Conservation (phyloP, 345 rosid species). For the Cardiospermum halicacabum region DNA sequence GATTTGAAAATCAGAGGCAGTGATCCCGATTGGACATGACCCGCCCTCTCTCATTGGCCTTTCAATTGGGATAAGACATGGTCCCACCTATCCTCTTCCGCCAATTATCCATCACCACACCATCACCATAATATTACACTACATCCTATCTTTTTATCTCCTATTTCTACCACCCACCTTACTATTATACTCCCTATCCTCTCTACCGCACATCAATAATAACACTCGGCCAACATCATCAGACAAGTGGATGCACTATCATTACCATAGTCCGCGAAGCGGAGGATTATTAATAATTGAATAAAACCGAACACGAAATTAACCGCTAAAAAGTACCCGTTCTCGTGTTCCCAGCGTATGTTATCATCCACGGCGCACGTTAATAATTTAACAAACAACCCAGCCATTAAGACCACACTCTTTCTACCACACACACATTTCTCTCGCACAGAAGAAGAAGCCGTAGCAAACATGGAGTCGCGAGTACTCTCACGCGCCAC, state of each 20-base stretch:
- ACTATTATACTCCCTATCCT: neutral
- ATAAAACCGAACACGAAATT: neutral
- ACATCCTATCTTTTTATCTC: neutral
- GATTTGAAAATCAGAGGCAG: constrained; percentile 13
- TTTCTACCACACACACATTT: constrained; percentile 10
- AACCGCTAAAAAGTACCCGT: constrained; percentile 3
- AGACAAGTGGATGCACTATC: neutral
- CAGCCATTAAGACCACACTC: constrained; percentile 22
- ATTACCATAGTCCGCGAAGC: neutral
- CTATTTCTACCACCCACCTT: neutral
- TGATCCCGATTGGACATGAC: constrained; percentile 25
- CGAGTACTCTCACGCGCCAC: constrained; percentile 72
- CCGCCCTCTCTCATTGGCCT: constrained; percentile 16
- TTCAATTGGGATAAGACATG: constrained; percentile 31
- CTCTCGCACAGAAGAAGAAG: constrained; percentile 5
- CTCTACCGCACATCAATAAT: neutral
- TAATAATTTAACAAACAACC: constrained; percentile 5
- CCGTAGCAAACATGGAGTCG: constrained; percentile 54
- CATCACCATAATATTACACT: neutral
- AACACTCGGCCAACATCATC: too few species aligned
- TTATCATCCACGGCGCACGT: constrained; percentile 8
- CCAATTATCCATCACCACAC: neutral
- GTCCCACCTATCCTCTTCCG: constrained; percentile 15
- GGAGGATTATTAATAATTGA: neutral
- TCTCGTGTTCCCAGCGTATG: neutral